Evolutionary conservation across 495 filamentous ascomycete genomes (phyloP).

Genomic region (Aspergillus funiculosus): DNA sequence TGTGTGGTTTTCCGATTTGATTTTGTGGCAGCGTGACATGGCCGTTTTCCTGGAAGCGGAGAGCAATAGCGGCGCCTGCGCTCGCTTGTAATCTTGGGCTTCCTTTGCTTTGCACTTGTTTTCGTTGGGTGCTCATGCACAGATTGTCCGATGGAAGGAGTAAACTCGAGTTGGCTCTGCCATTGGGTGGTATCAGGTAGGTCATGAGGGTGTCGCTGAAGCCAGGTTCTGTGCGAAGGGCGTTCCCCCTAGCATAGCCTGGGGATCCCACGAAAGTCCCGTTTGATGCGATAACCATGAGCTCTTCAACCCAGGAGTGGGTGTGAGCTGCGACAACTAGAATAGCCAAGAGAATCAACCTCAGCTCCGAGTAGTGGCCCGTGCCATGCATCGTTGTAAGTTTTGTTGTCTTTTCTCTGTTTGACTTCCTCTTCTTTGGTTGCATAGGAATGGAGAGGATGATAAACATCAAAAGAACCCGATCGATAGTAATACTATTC

Average conservation of each 20-base stretch:
- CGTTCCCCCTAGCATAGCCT: constrained; percentile 63
- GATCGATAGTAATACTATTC: constrained; percentile 2
- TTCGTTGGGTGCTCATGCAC: constrained; percentile 51
- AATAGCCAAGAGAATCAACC: constrained; percentile 26
- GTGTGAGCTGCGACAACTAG: constrained; percentile 37
- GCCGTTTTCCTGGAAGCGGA: constrained; percentile 80
- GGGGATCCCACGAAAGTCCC: constrained; percentile 64
- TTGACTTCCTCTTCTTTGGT: too few species aligned
- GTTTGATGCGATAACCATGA: constrained; percentile 62
- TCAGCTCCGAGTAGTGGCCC: too few species aligned
- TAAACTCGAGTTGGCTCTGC: constrained; percentile 21
- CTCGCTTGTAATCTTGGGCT: constrained; percentile 60
- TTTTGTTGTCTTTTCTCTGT: constrained; percentile 2
- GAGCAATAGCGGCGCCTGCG: constrained; percentile 62
- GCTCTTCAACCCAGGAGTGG: constrained; percentile 76
- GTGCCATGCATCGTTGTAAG: neutral
- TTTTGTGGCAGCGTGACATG: constrained; percentile 66
- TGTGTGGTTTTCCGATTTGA: constrained; percentile 55
- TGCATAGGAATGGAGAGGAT: too few species aligned
- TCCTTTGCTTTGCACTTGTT: constrained; percentile 46
- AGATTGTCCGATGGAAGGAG: constrained; percentile 33
- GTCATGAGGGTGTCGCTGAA: constrained; percentile 48
- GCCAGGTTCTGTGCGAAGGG: constrained; percentile 41
- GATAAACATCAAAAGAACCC: constrained; percentile 20
- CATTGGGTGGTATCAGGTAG: constrained; percentile 50